These are phyloP conservation scores for Xylaria castorea DNA, from an alignment of 495 filamentous ascomycete genomes.

Conservation along the genomic window DNA sequence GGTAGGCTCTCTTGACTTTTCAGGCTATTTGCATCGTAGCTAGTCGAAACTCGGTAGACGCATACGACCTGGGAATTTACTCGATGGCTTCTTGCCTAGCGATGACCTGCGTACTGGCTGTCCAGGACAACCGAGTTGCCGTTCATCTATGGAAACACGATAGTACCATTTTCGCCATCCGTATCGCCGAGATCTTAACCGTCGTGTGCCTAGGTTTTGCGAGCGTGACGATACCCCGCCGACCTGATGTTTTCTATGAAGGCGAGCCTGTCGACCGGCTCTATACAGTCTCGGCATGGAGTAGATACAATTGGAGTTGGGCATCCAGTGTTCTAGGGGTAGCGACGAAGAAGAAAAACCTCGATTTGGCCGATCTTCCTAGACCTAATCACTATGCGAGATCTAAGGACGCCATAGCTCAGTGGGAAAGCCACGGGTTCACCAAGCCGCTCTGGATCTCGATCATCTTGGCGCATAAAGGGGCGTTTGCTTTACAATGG, in stretches of 20 bases:
- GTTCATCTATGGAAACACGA: constrained; percentile 39
- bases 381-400: constrained; percentile 58
- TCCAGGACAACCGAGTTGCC: constrained; percentile 47
- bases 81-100: constrained; percentile 51
- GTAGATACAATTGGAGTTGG: constrained; percentile 72
- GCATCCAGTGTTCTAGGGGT: constrained; percentile 57
- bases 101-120: constrained; percentile 46
- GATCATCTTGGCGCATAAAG: constrained; percentile 62
- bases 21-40: constrained; percentile 53
- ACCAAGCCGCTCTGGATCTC: constrained; percentile 66
- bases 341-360: constrained; percentile 58
- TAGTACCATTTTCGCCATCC: constrained; percentile 41
- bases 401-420: constrained; percentile 51
- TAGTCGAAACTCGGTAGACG: constrained; percentile 51
- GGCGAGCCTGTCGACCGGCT: constrained; percentile 69
- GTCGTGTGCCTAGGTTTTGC: constrained; percentile 46
- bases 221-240: constrained; percentile 63
- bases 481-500: constrained; percentile 61
- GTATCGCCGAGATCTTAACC: constrained; percentile 46
- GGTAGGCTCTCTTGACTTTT: constrained; percentile 51
- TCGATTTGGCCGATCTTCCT: constrained; percentile 67
- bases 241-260: constrained; percentile 68
- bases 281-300: constrained; percentile 64
- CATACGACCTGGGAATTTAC: constrained; percentile 56
- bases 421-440: constrained; percentile 59